Evolutionary conservation across 225 moss, liverwort and hornwort species (phyloP).

Genomic region (Antitrichia curtipendula): DNA sequence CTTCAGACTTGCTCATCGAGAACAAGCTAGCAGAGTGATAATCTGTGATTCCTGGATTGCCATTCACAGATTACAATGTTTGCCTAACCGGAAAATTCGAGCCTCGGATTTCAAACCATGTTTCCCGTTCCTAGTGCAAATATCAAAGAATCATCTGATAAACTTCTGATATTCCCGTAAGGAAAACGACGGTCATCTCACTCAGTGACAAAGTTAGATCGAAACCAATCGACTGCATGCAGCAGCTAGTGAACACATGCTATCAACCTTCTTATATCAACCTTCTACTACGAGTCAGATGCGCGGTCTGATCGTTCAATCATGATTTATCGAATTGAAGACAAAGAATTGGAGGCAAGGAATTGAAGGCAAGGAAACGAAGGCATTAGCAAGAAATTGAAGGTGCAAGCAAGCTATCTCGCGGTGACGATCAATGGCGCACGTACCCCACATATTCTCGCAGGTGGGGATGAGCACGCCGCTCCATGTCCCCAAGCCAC

Average conservation of each 20-base stretch:
- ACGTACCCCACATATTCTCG: conserved; percentile 95
- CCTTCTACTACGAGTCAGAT: background rate
- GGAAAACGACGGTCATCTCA: background rate
- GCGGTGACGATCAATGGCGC: background rate
- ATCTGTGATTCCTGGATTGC: background rate
- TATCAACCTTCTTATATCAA: background rate
- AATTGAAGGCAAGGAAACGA: background rate
- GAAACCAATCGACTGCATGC: background rate
- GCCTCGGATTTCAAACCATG: background rate
- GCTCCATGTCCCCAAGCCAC: conserved; percentile 55
- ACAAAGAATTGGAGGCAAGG: no score
- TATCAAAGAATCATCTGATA: background rate
- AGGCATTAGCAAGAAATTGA: background rate
- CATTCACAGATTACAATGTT: background rate
- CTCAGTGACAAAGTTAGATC: background rate
- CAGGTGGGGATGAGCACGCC: conserved; percentile 92
- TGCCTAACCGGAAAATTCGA: background rate
- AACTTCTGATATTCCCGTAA: background rate
- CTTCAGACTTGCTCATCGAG: background rate
- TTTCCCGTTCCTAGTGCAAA: background rate
- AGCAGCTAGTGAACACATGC: background rate
- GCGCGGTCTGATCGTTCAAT: background rate
- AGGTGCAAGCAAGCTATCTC: background rate
- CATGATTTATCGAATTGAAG: background rate
- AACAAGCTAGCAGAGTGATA: background rate